These are phyloP conservation scores for Paraphaeosphaeria minitans DNA, from an alignment of 2,329 filamentous ascomycete genomes.

Conservation along the genomic window DNA sequence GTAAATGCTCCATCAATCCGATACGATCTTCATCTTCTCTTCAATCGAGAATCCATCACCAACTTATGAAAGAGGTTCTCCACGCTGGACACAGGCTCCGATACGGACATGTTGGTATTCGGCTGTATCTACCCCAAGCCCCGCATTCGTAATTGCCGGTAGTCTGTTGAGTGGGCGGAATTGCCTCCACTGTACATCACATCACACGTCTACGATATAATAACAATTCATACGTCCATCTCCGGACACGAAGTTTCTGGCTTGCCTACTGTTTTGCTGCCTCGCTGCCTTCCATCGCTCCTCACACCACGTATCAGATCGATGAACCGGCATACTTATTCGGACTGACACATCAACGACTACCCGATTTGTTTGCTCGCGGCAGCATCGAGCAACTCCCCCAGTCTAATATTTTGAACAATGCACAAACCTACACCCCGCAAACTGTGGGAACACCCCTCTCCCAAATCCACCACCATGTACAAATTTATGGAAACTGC, in stretches of 20 bases:
- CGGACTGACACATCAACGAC: too few relatives aligned
- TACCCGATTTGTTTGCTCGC: too few relatives aligned
- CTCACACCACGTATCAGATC: too few relatives aligned
- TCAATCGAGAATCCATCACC: not conserved
- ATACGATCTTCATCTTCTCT: not conserved
- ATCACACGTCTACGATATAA: not conserved
- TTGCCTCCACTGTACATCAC: not conserved
- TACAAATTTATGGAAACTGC: slow-evolving; percentile 59
- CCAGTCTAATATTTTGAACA: not conserved
- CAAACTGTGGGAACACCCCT: slow-evolving; percentile 55
- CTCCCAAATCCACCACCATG: slow-evolving; percentile 51
- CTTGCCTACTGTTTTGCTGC: too few relatives aligned
- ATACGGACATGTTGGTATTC: not conserved
- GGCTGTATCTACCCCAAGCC: not conserved
- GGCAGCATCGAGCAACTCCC: too few relatives aligned
- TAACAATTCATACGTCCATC: too few relatives aligned
- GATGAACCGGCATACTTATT: too few relatives aligned
- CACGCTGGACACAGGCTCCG: not conserved
- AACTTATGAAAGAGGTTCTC: not conserved
- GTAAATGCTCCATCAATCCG: not conserved
- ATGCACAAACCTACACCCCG: slow-evolving; percentile 39
- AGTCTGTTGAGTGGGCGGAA: not conserved
- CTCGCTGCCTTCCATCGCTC: too few relatives aligned
- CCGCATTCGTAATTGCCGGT: slow-evolving; percentile 9
- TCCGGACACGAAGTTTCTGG: too few relatives aligned